A percentile compares a stretch with the other conserved stretches of the same genome.
Conservation (phyloP, 306 rosid species). For the Echinosophora koreensis region DNA sequence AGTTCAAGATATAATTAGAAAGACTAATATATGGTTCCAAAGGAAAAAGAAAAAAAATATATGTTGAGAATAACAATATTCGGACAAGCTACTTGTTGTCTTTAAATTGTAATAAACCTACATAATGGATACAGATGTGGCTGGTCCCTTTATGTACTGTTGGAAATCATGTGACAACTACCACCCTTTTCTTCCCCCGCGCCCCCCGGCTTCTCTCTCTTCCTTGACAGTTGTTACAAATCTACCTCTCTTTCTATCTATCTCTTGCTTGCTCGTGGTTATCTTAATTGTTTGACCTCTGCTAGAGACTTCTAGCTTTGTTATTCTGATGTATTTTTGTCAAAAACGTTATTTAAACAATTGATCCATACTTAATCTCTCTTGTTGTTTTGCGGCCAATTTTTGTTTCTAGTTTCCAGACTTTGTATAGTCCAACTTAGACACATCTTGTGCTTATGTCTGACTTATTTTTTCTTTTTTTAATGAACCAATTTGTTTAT, state of each 20-base stretch:
- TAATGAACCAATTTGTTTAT: too few species aligned
- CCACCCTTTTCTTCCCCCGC: slow-evolving; percentile 33
- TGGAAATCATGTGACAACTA: slow-evolving; percentile 71
- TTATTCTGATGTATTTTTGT: background rate
- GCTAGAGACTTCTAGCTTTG: slow-evolving; percentile 23
- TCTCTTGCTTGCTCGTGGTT: slow-evolving; percentile 57
- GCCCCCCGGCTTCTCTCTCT: slow-evolving; percentile 27
- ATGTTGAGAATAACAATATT: slow-evolving; percentile 47
- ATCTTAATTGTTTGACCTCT: slow-evolving; percentile 67
- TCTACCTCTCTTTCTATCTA: slow-evolving; percentile 44
- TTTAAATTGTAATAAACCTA: slow-evolving; percentile 59
- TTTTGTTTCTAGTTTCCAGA: too few species aligned
- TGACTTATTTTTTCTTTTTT: too few species aligned
- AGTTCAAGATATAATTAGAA: slow-evolving; percentile 42
- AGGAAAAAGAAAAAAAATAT: background rate
- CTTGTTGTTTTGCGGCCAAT: too few species aligned
- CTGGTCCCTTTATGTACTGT: slow-evolving; percentile 63
- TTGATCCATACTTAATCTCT: too few species aligned
- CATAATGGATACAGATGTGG: slow-evolving; percentile 68
- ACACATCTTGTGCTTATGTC: too few species aligned
- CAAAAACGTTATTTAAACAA: background rate
- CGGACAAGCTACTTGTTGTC: slow-evolving; percentile 57
- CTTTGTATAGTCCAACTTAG: too few species aligned
- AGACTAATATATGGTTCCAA: slow-evolving; percentile 26
- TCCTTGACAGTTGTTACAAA: slow-evolving; percentile 58